Percentiles rank a stretch among this genome's conserved stretches.
These are phyloP conservation scores for Phyllosticta citribraziliensis DNA, from an alignment of 2,329 filamentous ascomycete genomes.

Conservation along the genomic window DNA sequence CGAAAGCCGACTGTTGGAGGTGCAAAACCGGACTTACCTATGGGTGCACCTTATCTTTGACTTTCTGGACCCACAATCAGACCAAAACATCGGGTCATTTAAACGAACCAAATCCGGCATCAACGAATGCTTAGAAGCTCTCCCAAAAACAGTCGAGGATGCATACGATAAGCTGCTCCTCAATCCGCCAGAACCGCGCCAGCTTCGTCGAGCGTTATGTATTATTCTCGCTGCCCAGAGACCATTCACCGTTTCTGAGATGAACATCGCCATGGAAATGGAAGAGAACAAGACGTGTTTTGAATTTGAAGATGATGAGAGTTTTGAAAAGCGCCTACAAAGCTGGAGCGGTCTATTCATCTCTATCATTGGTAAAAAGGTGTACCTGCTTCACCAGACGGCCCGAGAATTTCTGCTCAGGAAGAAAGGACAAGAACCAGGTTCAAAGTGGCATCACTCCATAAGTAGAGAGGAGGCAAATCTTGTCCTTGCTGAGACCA, in stretches of 20 bases:
- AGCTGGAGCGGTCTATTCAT: background rate
- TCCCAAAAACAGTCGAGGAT: background rate
- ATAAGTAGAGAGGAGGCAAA: no score
- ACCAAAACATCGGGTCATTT: background rate
- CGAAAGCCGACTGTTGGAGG: background rate
- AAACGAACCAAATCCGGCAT: background rate
- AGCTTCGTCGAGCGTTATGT: background rate
- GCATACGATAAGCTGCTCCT: background rate
- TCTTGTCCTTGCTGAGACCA: no score
- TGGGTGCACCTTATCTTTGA: background rate
- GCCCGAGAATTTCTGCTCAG: background rate
- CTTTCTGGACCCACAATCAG: background rate
- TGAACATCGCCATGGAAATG: background rate
- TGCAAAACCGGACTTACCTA: background rate
- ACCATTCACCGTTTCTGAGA: background rate
- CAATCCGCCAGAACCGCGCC: background rate
- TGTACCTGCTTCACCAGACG: background rate
- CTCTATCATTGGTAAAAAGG: background rate
- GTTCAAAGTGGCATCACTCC: no score
- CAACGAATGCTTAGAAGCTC: background rate
- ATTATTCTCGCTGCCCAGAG: background rate
- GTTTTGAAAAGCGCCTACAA: background rate
- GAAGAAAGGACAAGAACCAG: background rate
- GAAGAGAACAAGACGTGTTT: background rate
- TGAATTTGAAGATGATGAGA: background rate